These are phyloP conservation scores for Thuidium tamariscinum DNA, from an alignment of 225 moss, liverwort and hornwort species.

Conservation along the genomic window DNA sequence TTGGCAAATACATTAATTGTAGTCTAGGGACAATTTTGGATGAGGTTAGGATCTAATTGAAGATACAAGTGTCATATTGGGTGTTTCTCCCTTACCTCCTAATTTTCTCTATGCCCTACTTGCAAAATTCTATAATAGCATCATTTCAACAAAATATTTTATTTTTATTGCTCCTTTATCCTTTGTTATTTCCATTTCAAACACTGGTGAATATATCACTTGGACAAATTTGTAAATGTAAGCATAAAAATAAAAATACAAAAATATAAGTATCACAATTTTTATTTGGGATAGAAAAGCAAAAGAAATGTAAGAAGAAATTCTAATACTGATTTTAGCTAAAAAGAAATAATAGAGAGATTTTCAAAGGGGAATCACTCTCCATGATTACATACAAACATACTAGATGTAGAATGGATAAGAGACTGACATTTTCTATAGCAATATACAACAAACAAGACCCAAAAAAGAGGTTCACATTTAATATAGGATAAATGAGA, in stretches of 20 bases:
- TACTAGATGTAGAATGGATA: not conserved
- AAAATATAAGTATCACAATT: not conserved
- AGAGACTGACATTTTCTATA: rapidly evolving
- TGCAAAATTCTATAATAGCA: rapidly evolving
- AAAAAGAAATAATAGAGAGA: not conserved
- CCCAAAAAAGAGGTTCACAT: rapidly evolving
- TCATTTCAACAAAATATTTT: not conserved
- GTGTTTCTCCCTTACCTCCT: not conserved
- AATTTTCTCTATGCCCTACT: rapidly evolving
- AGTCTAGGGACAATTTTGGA: too few relatives aligned
- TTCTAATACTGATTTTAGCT: not conserved
- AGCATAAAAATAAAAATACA: not conserved
- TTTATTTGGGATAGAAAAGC: not conserved
- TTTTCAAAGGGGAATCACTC: rapidly evolving
- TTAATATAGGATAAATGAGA: not conserved
- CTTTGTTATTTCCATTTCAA: not conserved
- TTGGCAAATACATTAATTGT: too few relatives aligned
- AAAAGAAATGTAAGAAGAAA: too few relatives aligned
- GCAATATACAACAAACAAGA: not conserved
- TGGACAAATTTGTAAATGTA: not conserved
- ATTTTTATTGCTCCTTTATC: not conserved
- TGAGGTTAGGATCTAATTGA: too few relatives aligned
- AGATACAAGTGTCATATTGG: too few relatives aligned
- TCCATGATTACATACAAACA: rapidly evolving
- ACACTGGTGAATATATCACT: not conserved